A percentile compares a stretch with the other conserved stretches of the same genome.
Conservation (phyloP, 495 filamentous ascomycete species). For the Oidiodendron maius region DNA sequence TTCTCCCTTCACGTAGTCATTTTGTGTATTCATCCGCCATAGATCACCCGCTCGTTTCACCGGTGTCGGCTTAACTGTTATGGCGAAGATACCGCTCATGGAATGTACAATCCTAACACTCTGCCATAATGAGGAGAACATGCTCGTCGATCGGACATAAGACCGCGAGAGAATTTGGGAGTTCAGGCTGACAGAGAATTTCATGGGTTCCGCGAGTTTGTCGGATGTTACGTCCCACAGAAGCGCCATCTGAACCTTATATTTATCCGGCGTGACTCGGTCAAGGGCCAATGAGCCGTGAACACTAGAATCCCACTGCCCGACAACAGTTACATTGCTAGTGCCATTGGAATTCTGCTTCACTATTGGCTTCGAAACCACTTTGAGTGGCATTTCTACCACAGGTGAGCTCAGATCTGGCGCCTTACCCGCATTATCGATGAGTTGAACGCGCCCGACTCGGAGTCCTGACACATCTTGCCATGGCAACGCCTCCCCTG, state of each 20-base stretch:
- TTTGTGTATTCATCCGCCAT: slow-evolving; percentile 93
- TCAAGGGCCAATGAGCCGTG: slow-evolving; percentile 88
- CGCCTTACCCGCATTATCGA: slow-evolving; percentile 79
- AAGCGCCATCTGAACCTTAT: slow-evolving; percentile 81
- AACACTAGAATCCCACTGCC: slow-evolving; percentile 94
- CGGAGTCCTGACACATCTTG: slow-evolving; percentile 68
- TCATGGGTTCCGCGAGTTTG: slow-evolving; percentile 74
- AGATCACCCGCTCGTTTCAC: slow-evolving; percentile 88
- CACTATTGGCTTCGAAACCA: slow-evolving; percentile 67
- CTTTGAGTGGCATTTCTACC: slow-evolving; percentile 70
- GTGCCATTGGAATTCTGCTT: slow-evolving; percentile 86
- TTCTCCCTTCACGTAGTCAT: slow-evolving; percentile 93
- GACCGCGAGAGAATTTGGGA: slow-evolving; percentile 80
- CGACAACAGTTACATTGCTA: slow-evolving; percentile 74
- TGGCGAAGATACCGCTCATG: slow-evolving; percentile 74
- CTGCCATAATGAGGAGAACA: slow-evolving; percentile 85
- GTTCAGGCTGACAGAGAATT: slow-evolving; percentile 72
- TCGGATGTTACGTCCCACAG: slow-evolving; percentile 76
- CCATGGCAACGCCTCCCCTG: slow-evolving; percentile 82
- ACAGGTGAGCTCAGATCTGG: slow-evolving; percentile 67
- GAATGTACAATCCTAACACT: slow-evolving; percentile 80
- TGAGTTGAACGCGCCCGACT: slow-evolving; percentile 71
- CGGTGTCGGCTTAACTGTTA: slow-evolving; percentile 78
- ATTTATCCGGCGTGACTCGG: slow-evolving; percentile 81
- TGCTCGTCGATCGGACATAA: slow-evolving; percentile 75